A percentile compares a stretch with the other conserved stretches of the same genome.
phyloP scores from a whole-genome alignment of 176 grass and related monocot genomes.

The Miscanthus lutarioriparius region DNA sequence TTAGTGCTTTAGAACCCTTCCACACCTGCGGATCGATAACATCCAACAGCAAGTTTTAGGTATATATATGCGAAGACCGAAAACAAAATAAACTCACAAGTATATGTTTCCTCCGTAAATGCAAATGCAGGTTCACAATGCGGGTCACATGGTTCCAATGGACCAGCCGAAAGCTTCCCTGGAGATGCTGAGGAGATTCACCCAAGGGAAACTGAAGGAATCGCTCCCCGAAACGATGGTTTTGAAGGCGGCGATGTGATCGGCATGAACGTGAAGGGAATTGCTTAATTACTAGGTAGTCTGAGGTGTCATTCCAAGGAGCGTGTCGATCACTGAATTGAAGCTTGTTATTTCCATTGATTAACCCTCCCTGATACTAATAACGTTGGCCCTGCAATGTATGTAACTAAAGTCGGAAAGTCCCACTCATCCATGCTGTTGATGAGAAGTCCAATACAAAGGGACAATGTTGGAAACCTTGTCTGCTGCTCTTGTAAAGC shows the following conservation, averaged over 20 bases:
- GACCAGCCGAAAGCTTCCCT: conserved; percentile 83
- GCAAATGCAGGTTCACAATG: conserved; percentile 73
- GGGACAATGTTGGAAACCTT: background rate
- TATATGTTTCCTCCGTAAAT: background rate
- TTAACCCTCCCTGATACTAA: background rate
- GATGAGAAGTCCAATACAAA: conserved; percentile 11
- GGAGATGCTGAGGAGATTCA: conserved; percentile 86
- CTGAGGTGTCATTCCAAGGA: background rate
- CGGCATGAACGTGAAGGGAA: background rate
- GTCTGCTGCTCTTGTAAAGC: conserved; percentile 13
- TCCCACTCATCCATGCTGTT: conserved; percentile 7
- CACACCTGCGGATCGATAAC: background rate
- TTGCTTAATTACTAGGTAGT: conserved; percentile 4
- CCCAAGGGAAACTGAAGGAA: conserved; percentile 56
- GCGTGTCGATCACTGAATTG: background rate
- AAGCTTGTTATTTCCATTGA: background rate
- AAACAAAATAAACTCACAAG: background rate
- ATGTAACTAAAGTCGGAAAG: conserved; percentile 33
- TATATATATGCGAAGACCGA: background rate
- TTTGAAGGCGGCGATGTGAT: conserved; percentile 46
- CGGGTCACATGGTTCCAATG: conserved; percentile 98
- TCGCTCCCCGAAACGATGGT: background rate
- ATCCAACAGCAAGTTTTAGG: background rate
- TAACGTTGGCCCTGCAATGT: conserved; percentile 22
- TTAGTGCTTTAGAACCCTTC: conserved; percentile 14